Evolutionary conservation across 2,329 filamentous ascomycete genomes (phyloP).

Genomic region (Alternaria burnsii): DNA sequence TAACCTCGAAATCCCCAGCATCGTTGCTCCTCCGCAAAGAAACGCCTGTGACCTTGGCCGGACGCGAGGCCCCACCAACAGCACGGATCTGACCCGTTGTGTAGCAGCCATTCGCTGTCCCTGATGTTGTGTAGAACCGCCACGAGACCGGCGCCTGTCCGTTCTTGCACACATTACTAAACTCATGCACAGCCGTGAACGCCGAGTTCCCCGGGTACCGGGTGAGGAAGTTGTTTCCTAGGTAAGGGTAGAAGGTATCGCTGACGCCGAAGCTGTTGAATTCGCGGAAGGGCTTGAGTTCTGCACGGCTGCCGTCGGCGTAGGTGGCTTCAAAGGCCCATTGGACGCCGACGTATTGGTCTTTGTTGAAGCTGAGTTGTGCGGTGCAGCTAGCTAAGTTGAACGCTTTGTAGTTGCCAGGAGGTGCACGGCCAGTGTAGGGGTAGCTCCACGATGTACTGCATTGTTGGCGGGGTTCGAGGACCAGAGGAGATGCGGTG

Average conservation of each 20-base stretch:
- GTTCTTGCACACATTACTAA: slow-evolving; percentile 14
- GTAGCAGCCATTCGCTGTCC: neutral
- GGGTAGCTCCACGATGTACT: neutral
- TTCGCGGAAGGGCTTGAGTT: slow-evolving; percentile 9
- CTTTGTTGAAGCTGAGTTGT: slow-evolving; percentile 17
- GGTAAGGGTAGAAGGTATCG: slow-evolving; percentile 14
- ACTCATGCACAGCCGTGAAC: slow-evolving; percentile 19
- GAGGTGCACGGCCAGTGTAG: neutral
- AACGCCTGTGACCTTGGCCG: slow-evolving; percentile 6
- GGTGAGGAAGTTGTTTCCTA: slow-evolving; percentile 16
- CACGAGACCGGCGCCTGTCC: slow-evolving; percentile 16
- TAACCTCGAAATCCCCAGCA: slow-evolving; percentile 13
- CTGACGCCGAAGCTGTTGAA: slow-evolving; percentile 11
- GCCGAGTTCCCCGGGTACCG: slow-evolving; percentile 12
- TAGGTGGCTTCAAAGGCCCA: slow-evolving; percentile 20
- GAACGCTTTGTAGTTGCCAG: slow-evolving; percentile 13
- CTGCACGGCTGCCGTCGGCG: slow-evolving; percentile 8
- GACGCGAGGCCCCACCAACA: neutral
- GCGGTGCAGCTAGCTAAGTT: slow-evolving; percentile 10
- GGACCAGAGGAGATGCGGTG: neutral
- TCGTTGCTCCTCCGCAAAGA: slow-evolving; percentile 7
- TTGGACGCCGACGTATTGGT: slow-evolving; percentile 15
- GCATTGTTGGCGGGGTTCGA: neutral
- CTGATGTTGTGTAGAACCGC: slow-evolving; percentile 9
- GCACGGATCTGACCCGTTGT: slow-evolving; percentile 7